Conservation (phyloP, 2,329 filamentous ascomycete genomes). For the Trichoderma sp. region DNA sequence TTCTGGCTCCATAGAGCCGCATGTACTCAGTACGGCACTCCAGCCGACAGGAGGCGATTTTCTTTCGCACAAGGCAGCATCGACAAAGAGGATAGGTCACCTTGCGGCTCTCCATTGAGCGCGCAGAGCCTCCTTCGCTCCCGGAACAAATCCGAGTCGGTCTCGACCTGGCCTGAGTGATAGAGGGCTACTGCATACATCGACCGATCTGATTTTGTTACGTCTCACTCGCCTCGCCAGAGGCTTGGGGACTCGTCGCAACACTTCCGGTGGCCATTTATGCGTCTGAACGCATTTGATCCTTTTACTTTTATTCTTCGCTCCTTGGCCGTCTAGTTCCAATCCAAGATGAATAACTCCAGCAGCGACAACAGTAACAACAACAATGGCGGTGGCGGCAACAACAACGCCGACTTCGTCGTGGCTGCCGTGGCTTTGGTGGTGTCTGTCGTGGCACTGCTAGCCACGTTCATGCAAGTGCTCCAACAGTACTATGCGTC, state of each 20-base stretch:
- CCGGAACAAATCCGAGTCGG: neutral
- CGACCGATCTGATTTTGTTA: neutral
- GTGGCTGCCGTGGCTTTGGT: constrained; percentile 52
- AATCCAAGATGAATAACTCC: constrained; percentile 19
- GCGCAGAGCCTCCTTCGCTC: neutral
- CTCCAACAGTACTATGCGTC: constrained; percentile 56
- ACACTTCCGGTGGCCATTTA: neutral
- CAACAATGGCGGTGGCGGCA: constrained; percentile 18
- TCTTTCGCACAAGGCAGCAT: neutral
- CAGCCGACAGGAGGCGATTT: neutral
- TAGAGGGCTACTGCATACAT: neutral
- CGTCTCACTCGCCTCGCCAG: neutral
- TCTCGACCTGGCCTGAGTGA: neutral
- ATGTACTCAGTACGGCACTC: neutral
- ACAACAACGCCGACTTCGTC: constrained; percentile 40
- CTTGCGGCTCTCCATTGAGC: neutral
- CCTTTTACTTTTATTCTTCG: neutral
- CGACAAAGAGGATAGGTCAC: neutral
- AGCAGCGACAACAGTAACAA: constrained; percentile 3
- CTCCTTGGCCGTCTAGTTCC: neutral
- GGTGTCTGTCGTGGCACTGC: constrained; percentile 52
- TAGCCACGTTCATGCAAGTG: constrained; percentile 52
- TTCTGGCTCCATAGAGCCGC: neutral
- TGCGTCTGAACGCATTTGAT: neutral
- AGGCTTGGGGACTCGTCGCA: neutral